These are phyloP conservation scores for Chloris gayana DNA, from an alignment of 176 grass and related monocot genomes.

Conservation along the genomic window DNA sequence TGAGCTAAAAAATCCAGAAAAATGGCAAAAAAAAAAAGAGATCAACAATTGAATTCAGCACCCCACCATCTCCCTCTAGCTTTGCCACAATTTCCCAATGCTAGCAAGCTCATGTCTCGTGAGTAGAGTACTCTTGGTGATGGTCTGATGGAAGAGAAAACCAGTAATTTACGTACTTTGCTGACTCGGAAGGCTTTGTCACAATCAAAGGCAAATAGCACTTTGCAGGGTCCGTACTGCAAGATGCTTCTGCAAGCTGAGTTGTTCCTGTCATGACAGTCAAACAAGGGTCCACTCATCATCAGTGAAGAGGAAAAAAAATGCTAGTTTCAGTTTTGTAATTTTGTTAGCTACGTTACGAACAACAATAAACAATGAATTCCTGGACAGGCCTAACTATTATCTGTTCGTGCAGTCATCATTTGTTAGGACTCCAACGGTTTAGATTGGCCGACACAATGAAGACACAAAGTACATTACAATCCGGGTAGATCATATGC, in stretches of 20 bases:
- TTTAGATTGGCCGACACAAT: constrained; percentile 15
- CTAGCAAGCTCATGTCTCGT: no score
- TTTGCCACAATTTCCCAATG: no score
- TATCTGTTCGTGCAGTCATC: not conserved
- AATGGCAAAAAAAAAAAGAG: no score
- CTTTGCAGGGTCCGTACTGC: constrained; percentile 7
- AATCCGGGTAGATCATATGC: constrained; percentile 5
- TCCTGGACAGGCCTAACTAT: not conserved
- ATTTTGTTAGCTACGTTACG: constrained; percentile 30
- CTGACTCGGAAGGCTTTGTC: not conserved
- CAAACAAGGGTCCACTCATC: constrained; percentile 26
- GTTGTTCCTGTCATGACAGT: constrained; percentile 29
- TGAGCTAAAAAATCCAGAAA: no score
- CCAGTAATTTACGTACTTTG: no score
- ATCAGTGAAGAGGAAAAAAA: not conserved
- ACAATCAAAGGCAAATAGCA: not conserved
- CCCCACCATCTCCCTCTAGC: no score
- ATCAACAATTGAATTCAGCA: no score
- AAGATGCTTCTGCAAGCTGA: constrained; percentile 40
- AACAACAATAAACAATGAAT: not conserved
- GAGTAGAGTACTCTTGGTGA: no score
- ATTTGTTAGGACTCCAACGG: constrained; percentile 10
- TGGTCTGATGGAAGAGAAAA: no score
- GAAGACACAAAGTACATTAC: constrained; percentile 10
- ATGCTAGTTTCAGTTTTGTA: not conserved